A percentile compares a stretch with the other conserved stretches of the same genome.
phyloP scores from a whole-genome alignment of 1,139 yeast species.

The Yamadazyma oceani region DNA sequence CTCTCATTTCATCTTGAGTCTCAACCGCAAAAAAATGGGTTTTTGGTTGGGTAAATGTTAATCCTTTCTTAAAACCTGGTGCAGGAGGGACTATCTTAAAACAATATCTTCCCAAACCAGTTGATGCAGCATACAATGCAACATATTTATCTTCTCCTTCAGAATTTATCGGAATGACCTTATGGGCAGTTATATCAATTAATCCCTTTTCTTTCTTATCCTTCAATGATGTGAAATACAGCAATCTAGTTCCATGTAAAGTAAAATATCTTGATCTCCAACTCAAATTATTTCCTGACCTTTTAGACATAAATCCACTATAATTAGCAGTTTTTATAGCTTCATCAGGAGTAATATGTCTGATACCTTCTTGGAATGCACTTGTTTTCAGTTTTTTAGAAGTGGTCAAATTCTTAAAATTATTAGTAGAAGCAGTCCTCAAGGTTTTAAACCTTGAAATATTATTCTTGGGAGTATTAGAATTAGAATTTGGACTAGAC shows the following conservation, averaged over 20 bases:
- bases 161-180: constrained; percentile 63
- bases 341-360: constrained; percentile 71
- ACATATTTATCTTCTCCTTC: constrained; percentile 70
- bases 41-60: constrained; percentile 94
- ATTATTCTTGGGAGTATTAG: constrained; percentile 12
- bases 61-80: constrained; percentile 93
- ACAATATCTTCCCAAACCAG: constrained; percentile 90
- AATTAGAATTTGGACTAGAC: constrained; percentile 8
- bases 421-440: constrained; percentile 45
- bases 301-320: constrained; percentile 96
- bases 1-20: constrained; percentile 84
- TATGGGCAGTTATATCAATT: constrained; percentile 93
- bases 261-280: constrained; percentile 93
- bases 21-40: constrained; percentile 97
- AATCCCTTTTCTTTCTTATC: constrained; percentile 88
- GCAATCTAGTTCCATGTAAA: constrained; percentile 87
- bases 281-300: constrained; percentile 77
- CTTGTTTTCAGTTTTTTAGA: constrained; percentile 70
- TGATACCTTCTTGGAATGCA: constrained; percentile 92
- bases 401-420: constrained; percentile 41
- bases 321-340: constrained; percentile 73
- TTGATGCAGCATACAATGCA: constrained; percentile 86
- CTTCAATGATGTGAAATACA: constrained; percentile 77
- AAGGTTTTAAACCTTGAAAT: constrained; percentile 40
- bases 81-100: constrained; percentile 96